Percentiles rank a stretch among this genome's conserved stretches.
phyloP scores from a whole-genome alignment of 352 stramenopile genomes.

The Phytophthora capsici region DNA sequence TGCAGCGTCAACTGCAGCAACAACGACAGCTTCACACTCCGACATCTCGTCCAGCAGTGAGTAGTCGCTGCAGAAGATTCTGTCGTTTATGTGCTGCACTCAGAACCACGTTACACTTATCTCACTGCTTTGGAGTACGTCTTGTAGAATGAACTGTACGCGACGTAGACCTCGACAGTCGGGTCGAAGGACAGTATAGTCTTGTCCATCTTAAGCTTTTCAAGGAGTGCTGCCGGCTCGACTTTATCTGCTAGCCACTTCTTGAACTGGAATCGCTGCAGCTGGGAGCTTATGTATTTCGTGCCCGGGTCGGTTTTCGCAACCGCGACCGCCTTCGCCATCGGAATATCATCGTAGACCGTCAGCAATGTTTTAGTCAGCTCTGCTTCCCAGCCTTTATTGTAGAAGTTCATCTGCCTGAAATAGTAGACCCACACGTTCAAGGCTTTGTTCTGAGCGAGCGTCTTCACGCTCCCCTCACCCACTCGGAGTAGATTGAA shows the following conservation, averaged over 20 bases:
- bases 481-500: constrained; percentile 1
- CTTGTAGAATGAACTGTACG: constrained; percentile 6
- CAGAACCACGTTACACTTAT: not conserved
- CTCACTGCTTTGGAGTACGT: not conserved
- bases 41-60: constrained; percentile 8
- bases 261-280: constrained; percentile 4
- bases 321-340: constrained; percentile 6
- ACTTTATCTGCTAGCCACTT: constrained; percentile 1
- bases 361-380: constrained; percentile 1
- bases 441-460: constrained; percentile 2
- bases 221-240: not conserved
- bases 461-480: not conserved
- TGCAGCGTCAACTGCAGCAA: constrained; percentile 18
- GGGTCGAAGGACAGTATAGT: not conserved
- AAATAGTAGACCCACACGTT: constrained; percentile 15
- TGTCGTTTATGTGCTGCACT: no score
- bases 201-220: constrained; percentile 2
- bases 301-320: not conserved
- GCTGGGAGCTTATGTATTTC: not conserved
- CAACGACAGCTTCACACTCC: constrained; percentile 23
- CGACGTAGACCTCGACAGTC: not conserved
- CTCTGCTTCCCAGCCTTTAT: not conserved
- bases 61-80: no score
- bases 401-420: not conserved
- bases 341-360: constrained; percentile 5